Conservation (phyloP, 495 filamentous ascomycete genomes). For the Penicillium atrosanguineum region DNA sequence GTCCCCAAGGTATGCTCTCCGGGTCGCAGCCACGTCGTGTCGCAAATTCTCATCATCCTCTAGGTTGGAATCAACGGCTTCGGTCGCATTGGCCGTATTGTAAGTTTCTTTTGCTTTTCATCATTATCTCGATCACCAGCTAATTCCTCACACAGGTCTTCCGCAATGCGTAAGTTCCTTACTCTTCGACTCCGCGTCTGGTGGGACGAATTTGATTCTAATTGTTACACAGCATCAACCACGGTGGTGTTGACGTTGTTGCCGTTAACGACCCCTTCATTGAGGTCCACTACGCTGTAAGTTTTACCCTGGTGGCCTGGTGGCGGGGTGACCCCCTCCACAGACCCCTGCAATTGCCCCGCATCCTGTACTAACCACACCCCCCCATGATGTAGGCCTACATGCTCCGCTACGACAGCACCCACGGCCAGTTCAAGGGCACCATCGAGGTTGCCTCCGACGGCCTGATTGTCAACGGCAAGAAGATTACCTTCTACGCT, state of each 20-base stretch:
- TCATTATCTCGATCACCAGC: not conserved
- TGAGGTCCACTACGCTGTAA: constrained; percentile 94
- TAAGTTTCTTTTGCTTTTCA: constrained; percentile 36
- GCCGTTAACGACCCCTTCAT: constrained; percentile 99
- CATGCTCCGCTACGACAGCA: constrained; percentile 99
- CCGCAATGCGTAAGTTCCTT: constrained; percentile 69
- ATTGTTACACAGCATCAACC: constrained; percentile 69
- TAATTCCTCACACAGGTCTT: constrained; percentile 53
- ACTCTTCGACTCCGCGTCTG: not conserved
- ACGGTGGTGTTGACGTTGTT: constrained; percentile 80
- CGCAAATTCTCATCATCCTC: not conserved
- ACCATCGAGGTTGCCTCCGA: constrained; percentile 65
- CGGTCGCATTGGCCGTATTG: constrained; percentile 98
- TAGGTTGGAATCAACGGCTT: constrained; percentile 99
- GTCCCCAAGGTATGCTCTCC: constrained; percentile 37
- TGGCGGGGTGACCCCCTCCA: not conserved
- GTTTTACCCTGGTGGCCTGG: constrained; percentile 29
- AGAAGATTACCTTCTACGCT: constrained; percentile 92
- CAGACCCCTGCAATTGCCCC: not conserved
- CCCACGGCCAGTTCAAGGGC: constrained; percentile 96
- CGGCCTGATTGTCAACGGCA: constrained; percentile 89
- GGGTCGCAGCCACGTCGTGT: not conserved
- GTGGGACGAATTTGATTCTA: constrained; percentile 19
- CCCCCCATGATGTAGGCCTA: constrained; percentile 62
- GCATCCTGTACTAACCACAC: not conserved